Base-by-base conservation (phyloP, 352 stramenopile genomes). In the Globisporangium rhizosaccharum region DNA sequence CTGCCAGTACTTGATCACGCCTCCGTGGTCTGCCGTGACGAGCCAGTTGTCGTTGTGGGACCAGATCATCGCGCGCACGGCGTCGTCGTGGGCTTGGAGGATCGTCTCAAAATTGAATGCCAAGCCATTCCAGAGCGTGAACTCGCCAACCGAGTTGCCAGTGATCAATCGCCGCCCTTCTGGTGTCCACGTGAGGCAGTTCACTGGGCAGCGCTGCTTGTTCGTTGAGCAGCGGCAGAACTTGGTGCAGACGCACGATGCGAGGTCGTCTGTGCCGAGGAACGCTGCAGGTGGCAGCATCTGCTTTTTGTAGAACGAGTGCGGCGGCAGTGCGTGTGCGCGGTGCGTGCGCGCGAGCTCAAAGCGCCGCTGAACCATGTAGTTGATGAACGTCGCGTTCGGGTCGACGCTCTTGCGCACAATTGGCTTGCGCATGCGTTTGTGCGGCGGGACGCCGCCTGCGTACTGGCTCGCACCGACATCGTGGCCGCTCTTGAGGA, bases 61-160 rank as follows among this genome's bases (percentile, higher is more conserved):
- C 87, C 86, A 96, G 52, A 95, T 83, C 86, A 96, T 97, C 36
- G 89, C 85, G 15, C 87, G 69, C 59, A 97, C 87, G 0, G 88
- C 86, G 54, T 90, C 63, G 71, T 97, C 71, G 70, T 96, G 83
- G n/a, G 85, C 85, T 60, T 94, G 90, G 61, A 99, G 85, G 59
- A 98, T 98, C 2, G 96, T 96, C 83, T 98, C 96, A 70, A 98
- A 98, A 61, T 97, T 97, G 79, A 99, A 99, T 30, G 94, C 96
- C 47, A 98, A 82, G 4, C 96, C 94, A 70, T 98, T 98, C 97
- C 97, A 99, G 49, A 99, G 79, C 55, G 95, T 99, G 71, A 99
- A 98, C 72, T 97, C 90, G 47, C 96, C 96, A 56, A 98, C 96
- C 65, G 96, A 97, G 71, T 98, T 98, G 57, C 94, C 96, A 10